Percentiles rank a stretch among this genome's conserved stretches.
These are phyloP conservation scores for Hemisphaericaspora subhashii DNA, from an alignment of 1,139 yeast species.

Conservation along the genomic window DNA sequence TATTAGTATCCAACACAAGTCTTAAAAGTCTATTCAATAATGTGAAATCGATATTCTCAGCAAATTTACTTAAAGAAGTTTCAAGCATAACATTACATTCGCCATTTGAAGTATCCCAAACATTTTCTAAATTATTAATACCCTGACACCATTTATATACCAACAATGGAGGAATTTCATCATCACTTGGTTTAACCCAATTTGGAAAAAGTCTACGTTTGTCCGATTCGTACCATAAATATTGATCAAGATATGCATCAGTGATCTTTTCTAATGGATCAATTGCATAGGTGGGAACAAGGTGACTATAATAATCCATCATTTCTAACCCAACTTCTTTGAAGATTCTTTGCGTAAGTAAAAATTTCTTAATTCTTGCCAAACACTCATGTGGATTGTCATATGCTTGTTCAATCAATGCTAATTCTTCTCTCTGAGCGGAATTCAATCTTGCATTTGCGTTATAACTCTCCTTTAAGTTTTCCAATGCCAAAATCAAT, in stretches of 20 bases:
- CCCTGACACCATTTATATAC: conserved; percentile 97
- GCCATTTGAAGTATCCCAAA: conserved; percentile 79
- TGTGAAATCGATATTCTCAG: conserved; percentile 88
- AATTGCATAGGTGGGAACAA: conserved; percentile 81
- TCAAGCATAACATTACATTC: conserved; percentile 85
- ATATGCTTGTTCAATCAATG: conserved; percentile 92
- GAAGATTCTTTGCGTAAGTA: conserved; percentile 87
- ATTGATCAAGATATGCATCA: conserved; percentile 94
- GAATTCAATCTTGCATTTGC: conserved; percentile 86
- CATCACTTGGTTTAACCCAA: conserved; percentile 95
- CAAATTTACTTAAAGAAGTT: conserved; percentile 63
- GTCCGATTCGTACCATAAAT: conserved; percentile 94
- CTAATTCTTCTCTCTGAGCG: conserved; percentile 86
- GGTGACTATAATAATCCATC: conserved; percentile 87
- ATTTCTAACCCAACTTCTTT: conserved; percentile 86
- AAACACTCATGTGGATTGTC: conserved; percentile 95
- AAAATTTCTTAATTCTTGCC: conserved; percentile 76
- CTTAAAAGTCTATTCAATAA: conserved; percentile 78
- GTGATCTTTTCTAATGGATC: conserved; percentile 95
- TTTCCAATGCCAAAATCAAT: conserved; percentile 84
- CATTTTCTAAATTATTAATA: conserved; percentile 71
- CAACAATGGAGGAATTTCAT: conserved; percentile 87
- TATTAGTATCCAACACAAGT: conserved; percentile 80
- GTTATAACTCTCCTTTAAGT: conserved; percentile 76
- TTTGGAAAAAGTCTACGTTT: conserved; percentile 85